These are phyloP conservation scores for Millerozyma miso DNA, from an alignment of 805 yeast species.

Conservation along the genomic window DNA sequence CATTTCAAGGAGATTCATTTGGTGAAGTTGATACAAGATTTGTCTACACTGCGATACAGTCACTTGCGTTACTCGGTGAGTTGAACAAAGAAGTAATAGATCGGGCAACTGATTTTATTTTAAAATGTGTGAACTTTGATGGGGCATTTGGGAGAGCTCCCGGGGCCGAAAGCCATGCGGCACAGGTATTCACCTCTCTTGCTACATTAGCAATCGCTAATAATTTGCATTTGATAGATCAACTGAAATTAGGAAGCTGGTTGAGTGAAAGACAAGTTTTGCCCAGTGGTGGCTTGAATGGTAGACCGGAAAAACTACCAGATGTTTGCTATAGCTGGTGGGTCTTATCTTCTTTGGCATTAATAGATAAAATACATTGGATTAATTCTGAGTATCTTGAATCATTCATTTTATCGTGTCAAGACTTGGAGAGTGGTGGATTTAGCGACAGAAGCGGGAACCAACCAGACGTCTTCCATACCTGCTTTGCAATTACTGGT, in stretches of 20 bases:
- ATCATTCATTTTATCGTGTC: constrained; percentile 68
- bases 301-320: constrained; percentile 91
- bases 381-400: constrained; percentile 63
- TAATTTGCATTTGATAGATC: constrained; percentile 43
- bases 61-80: constrained; percentile 64
- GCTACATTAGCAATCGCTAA: constrained; percentile 73
- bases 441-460: constrained; percentile 89
- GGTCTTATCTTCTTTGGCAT: constrained; percentile 76
- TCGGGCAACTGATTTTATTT: constrained; percentile 62
- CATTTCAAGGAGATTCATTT: constrained; percentile 83
- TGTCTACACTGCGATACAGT: constrained; percentile 74
- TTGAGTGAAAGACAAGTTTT: constrained; percentile 80
- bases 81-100: constrained; percentile 52
- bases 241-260: constrained; percentile 68
- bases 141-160: constrained; percentile 95
- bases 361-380: constrained; percentile 68
- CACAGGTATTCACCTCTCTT: constrained; percentile 82
- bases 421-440: constrained; percentile 80
- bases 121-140: constrained; percentile 80
- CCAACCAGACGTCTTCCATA: constrained; percentile 90
- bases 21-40: constrained; percentile 94
- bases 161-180: constrained; percentile 93
- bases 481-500: constrained; percentile 87
- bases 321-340: constrained; percentile 99
- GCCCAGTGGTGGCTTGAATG: constrained; percentile 86